Percentiles rank a stretch among this genome's conserved stretches.
Evolutionary conservation across 139 green algal species (phyloP).

Genomic region (Chlamydomonas sp.): DNA sequence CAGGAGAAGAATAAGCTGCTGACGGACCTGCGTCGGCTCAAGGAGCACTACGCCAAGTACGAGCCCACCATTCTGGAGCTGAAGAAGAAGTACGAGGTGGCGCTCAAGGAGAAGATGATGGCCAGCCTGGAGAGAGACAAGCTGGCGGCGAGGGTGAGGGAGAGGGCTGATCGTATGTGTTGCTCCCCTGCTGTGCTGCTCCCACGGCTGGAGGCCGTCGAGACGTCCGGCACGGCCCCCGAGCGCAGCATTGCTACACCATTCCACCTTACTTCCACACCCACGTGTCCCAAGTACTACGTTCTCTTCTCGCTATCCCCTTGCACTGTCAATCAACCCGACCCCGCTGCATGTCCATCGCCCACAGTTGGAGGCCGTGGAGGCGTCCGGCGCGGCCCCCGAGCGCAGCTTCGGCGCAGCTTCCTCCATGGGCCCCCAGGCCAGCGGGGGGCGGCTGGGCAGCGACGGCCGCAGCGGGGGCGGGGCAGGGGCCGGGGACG

Average conservation of each 20-base stretch:
- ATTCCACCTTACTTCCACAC: no score
- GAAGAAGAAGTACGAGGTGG: slow-evolving; percentile 84
- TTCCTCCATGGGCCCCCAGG: no score
- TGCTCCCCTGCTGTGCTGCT: no score
- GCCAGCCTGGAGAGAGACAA: slow-evolving; percentile 77
- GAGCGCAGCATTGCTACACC: no score
- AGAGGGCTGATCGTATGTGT: not conserved
- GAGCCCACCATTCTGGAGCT: slow-evolving; percentile 90
- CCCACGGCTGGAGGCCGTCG: no score
- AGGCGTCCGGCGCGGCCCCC: not conserved
- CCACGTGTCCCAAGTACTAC: no score
- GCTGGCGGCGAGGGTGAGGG: slow-evolving; percentile 47
- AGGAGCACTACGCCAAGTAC: slow-evolving; percentile 85
- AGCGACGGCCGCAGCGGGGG: no score
- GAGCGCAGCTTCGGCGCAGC: no score
- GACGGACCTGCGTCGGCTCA: slow-evolving; percentile 82
- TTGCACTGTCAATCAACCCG: not conserved
- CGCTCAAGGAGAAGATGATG: slow-evolving; percentile 91
- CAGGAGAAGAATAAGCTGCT: slow-evolving; percentile 93
- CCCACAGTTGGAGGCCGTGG: slow-evolving; percentile 1
- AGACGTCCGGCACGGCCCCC: no score
- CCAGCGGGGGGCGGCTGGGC: no score
- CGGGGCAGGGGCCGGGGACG: no score
- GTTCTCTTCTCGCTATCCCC: not conserved
- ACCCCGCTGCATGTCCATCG: no score